Percentiles rank a stretch among this genome's conserved stretches.
Conservation (phyloP, 2,329 filamentous ascomycete species). For the Colletotrichum sp. region DNA sequence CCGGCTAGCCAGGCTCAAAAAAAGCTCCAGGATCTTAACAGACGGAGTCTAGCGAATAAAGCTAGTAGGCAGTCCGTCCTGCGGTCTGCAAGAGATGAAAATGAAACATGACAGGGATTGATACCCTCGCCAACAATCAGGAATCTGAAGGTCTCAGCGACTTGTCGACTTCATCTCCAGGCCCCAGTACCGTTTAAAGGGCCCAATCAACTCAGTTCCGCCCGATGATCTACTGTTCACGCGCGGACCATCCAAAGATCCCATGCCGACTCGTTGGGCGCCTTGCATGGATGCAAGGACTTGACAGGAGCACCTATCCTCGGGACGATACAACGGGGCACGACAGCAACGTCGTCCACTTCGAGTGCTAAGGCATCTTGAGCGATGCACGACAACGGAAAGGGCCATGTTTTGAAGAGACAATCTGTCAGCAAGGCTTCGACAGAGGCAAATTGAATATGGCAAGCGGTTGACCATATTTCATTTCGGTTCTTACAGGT, state of each 20-base stretch:
- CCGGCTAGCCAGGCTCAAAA: neutral
- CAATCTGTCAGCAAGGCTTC: neutral
- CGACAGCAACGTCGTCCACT: neutral
- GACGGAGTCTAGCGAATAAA: neutral
- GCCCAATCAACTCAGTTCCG: neutral
- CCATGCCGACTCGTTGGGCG: neutral
- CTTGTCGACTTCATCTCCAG: neutral
- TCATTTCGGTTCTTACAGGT: neutral
- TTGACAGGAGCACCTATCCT: slow-evolving; percentile 9
- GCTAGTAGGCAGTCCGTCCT: neutral
- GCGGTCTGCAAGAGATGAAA: slow-evolving; percentile 8
- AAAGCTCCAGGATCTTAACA: neutral
- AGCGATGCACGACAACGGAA: neutral
- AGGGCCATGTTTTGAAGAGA: neutral
- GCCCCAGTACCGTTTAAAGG: neutral
- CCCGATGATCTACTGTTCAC: slow-evolving; percentile 13
- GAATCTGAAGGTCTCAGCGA: neutral
- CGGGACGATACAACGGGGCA: slow-evolving; percentile 7
- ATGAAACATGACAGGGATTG: slow-evolving; percentile 20
- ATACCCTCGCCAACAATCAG: neutral
- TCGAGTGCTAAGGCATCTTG: neutral
- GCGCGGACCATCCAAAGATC: slow-evolving; percentile 8
- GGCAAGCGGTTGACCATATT: neutral
- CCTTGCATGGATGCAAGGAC: slow-evolving; percentile 12
- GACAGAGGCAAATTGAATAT: neutral